Conservation (phyloP, 805 yeast species). For the Cyberlindnera americana region DNA sequence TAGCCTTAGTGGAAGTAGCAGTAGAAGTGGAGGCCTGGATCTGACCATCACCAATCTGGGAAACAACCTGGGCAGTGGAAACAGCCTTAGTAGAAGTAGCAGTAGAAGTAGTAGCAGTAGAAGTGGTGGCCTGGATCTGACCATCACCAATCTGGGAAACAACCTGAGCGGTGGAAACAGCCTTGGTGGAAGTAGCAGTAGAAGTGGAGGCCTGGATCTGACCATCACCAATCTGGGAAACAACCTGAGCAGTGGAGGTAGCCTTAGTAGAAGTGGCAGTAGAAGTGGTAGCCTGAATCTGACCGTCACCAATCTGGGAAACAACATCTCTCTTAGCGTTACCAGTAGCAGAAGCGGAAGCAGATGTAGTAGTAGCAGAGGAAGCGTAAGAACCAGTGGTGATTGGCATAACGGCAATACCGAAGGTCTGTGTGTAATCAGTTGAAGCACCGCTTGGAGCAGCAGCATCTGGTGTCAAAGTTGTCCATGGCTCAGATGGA, state of each 20-base stretch:
- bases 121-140: conserved; percentile 44
- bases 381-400: conserved; percentile 28
- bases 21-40: conserved; percentile 22
- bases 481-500: conserved; percentile 52
- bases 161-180: conserved; percentile 38
- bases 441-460: conserved; percentile 38
- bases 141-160: conserved; percentile 57
- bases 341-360: conserved; percentile 21
- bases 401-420: conserved; percentile 40
- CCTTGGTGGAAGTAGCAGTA: conserved; percentile 15
- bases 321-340: conserved; percentile 29
- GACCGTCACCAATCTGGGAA: conserved; percentile 58
- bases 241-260: conserved; percentile 30
- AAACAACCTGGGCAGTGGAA: conserved; percentile 31
- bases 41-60: conserved; percentile 24
- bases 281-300: conserved; percentile 42
- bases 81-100: conserved; percentile 26
- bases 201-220: conserved; percentile 24
- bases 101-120: conserved; percentile 24
- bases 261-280: conserved; percentile 26
- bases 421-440: conserved; percentile 37
- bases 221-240: conserved; percentile 23
- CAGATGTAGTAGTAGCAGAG: conserved; percentile 28
- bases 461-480: conserved; percentile 38
- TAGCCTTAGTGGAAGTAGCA: conserved; percentile 24